Conservation (phyloP, 768 basidiomycete species). For the Pleurotus platypus region DNA sequence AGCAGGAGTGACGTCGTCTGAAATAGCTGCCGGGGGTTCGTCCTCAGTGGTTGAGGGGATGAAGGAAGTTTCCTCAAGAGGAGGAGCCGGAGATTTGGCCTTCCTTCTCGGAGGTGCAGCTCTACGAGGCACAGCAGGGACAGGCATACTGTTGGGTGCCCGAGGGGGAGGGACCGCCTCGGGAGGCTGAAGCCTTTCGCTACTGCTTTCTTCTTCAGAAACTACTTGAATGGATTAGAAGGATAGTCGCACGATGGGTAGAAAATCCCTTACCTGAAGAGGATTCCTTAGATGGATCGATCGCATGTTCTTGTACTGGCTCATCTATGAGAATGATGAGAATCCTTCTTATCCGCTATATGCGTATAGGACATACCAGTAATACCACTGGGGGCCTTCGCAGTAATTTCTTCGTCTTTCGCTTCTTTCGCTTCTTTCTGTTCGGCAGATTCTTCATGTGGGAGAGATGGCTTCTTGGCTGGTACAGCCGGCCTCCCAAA, state of each 20-base stretch:
- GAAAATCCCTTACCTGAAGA: too few relatives aligned
- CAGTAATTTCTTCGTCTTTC: slow-evolving; percentile 7
- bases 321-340: slow-evolving; percentile 13
- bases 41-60: neutral
- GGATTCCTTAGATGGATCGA: too few relatives aligned
- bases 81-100: slow-evolving; percentile 45
- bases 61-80: slow-evolving; percentile 9
- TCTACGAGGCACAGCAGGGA: slow-evolving; percentile 70
- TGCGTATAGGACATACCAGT: neutral
- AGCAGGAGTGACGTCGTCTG: neutral
- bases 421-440: slow-evolving; percentile 5
- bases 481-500: slow-evolving; percentile 48
- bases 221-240: too few relatives aligned
- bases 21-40: slow-evolving; percentile 8
- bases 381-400: too few relatives aligned
- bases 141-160: slow-evolving; percentile 60
- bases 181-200: neutral
- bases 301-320: slow-evolving; percentile 2
- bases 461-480: slow-evolving; percentile 24
- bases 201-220: too few relatives aligned
- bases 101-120: slow-evolving; percentile 75
- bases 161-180: slow-evolving; percentile 21
- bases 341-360: neutral
- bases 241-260: too few relatives aligned
- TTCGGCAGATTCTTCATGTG: slow-evolving; percentile 12